These are phyloP conservation scores for Wickerhamiella sergipiensis DNA, from an alignment of 805 yeast genomes.

Conservation along the genomic window DNA sequence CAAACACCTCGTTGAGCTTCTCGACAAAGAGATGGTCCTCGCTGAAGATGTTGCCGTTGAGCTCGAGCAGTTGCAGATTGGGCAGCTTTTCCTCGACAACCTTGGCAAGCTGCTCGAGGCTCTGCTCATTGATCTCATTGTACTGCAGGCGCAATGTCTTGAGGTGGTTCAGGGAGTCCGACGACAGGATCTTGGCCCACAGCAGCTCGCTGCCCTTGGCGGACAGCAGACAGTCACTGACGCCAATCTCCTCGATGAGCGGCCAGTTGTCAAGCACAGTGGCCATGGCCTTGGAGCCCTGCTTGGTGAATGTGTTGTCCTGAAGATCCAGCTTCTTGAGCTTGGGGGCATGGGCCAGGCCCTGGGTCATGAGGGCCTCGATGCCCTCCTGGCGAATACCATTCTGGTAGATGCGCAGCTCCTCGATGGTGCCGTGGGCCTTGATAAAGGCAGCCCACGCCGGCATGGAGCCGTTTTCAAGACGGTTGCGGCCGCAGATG, in stretches of 20 bases:
- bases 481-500: slow-evolving; percentile 92
- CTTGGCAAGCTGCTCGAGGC: slow-evolving; percentile 45
- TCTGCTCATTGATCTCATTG: slow-evolving; percentile 64
- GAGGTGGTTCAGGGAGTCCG: slow-evolving; percentile 26
- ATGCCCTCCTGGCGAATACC: slow-evolving; percentile 96
- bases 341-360: slow-evolving; percentile 46
- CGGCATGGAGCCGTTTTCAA: slow-evolving; percentile 87
- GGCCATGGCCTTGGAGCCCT: slow-evolving; percentile 55
- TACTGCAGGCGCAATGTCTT: slow-evolving; percentile 63
- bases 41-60: slow-evolving; percentile 86
- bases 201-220: slow-evolving; percentile 58
- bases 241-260: slow-evolving; percentile 57
- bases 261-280: slow-evolving; percentile 49
- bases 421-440: slow-evolving; percentile 60
- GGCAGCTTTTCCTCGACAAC: slow-evolving; percentile 46
- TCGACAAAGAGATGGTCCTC: slow-evolving; percentile 71
- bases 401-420: slow-evolving; percentile 77
- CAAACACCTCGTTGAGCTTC: slow-evolving; percentile 47
- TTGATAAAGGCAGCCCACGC: slow-evolving; percentile 75
- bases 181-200: slow-evolving; percentile 23
- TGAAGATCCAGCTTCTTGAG: slow-evolving; percentile 72
- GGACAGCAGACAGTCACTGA: slow-evolving; percentile 81
- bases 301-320: slow-evolving; percentile 81
- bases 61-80: slow-evolving; percentile 51
- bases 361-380: slow-evolving; percentile 54